Conservation (phyloP, 371 early-diverging fungal genomes). For the Cladochytrium tenue region DNA sequence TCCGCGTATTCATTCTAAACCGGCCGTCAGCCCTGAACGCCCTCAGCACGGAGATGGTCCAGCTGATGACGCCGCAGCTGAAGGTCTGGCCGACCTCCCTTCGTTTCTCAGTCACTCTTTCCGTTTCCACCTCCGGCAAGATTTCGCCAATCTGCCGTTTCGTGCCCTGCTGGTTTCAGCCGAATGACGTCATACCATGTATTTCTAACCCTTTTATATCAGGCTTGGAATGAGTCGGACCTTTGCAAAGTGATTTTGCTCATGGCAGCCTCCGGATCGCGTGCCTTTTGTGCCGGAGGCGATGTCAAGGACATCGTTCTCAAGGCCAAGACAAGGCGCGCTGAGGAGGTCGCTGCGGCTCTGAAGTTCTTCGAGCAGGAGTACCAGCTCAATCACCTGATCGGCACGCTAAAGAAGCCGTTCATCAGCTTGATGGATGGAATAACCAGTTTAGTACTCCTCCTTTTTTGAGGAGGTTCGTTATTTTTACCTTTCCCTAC, state of each 20-base stretch:
- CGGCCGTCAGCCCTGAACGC: slow-evolving; percentile 87
- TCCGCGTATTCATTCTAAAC: slow-evolving; percentile 83
- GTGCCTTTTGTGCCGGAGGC: slow-evolving; percentile 96
- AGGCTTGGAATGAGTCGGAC: slow-evolving; percentile 90
- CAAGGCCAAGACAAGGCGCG: slow-evolving; percentile 43
- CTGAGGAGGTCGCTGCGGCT: slow-evolving; percentile 52
- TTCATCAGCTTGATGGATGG: slow-evolving; percentile 89
- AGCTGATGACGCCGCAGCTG: slow-evolving; percentile 78
- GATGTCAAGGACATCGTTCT: slow-evolving; percentile 72
- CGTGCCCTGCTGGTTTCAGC: slow-evolving; percentile 10
- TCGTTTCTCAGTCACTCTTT: neutral
- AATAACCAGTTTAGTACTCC: slow-evolving; percentile 74
- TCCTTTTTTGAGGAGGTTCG: too few species aligned
- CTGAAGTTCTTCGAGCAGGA: slow-evolving; percentile 87
- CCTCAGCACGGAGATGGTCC: slow-evolving; percentile 84
- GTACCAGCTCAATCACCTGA: slow-evolving; percentile 85
- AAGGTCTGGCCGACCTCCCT: slow-evolving; percentile 46
- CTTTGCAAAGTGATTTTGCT: slow-evolving; percentile 84
- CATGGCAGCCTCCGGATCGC: slow-evolving; percentile 66
- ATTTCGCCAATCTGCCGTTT: slow-evolving; percentile 7
- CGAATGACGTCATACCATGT: neutral
- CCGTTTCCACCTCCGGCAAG: neutral
- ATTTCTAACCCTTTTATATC: too few species aligned
- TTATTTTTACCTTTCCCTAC: too few species aligned
- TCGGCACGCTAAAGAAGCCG: slow-evolving; percentile 84